Base-by-base conservation (phyloP, 495 filamentous ascomycete genomes). In the Talaromyces adpressus region DNA sequence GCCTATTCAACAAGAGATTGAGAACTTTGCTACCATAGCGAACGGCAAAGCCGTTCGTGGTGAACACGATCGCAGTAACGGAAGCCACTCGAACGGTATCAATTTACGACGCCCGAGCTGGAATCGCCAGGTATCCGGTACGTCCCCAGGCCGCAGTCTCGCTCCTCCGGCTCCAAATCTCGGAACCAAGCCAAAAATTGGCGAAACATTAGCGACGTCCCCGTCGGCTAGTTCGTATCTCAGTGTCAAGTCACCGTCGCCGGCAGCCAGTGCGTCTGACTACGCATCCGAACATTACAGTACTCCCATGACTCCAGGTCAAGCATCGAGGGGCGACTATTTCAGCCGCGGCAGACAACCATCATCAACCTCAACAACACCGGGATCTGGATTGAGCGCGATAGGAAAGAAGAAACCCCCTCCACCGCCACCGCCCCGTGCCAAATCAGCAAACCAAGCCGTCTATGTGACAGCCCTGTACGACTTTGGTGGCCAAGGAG, bases 391-490 rank as follows among this genome's bases (percentile, higher is more conserved):
- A 29, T 66, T 63, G 16, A 30, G 63, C 52, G 75, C 77, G 1
- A 66, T 72, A 14, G 81, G 76, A 49, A 85, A 83, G 69, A 89
- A 89, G 75, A 85, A 84, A 54, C 82, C 82, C 29, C 84, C 86
- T 1, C 90, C 89, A 2, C 91, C 90, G 0, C 90, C 92, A 6
- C 90, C 90, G 1, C 80, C 79, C 11, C 82, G 84, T 12, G 72
- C 77, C 6, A 67, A 73, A 23, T 60, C 49, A 4, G 75, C 72
- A 23, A 70, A 67, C 23, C 79, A 80, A 47, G 84, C 78, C 2
- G 71, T 84, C 25, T 97, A 81, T 66, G 92, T 96, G 9, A 86
- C 88, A 1, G 93, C 93, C 3, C 73, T 92, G 66, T 97, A 91
- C 74, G 81, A 88, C 58, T 98, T 95, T 73, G 77, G 81, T 0